These are phyloP conservation scores for Closterium sp. DNA, from an alignment of 139 green algal genomes.

Conservation along the genomic window DNA sequence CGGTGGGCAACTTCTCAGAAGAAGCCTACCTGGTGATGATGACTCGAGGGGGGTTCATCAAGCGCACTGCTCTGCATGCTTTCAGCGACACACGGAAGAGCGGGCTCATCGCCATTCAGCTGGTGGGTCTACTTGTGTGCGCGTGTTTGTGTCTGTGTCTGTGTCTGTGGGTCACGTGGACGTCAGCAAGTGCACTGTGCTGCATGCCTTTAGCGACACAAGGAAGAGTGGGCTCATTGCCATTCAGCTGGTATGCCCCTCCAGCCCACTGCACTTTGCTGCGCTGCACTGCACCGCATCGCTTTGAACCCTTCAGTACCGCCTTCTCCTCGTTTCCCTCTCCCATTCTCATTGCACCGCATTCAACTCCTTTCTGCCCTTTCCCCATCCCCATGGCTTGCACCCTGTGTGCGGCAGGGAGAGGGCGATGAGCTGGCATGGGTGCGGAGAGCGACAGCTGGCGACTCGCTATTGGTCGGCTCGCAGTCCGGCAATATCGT, in stretches of 20 bases:
- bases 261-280: not conserved
- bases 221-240: not conserved
- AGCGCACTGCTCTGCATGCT: not conserved
- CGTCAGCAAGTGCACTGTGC: not conserved
- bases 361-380: not conserved
- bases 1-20: not conserved
- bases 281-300: not conserved
- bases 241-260: not conserved
- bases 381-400: not conserved
- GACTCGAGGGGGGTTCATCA: not conserved
- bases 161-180: not conserved
- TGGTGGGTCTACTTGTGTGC: not conserved
- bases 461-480: not conserved
- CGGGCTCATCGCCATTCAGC: not conserved
- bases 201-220: not conserved
- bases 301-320: no score
- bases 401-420: not conserved
- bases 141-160: not conserved
- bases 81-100: not conserved
- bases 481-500: conserved; percentile 35
- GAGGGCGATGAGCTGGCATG: conserved; percentile 7
- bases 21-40: not conserved
- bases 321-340: not conserved
- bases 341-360: not conserved
- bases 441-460: not conserved